Base-by-base conservation (phyloP, 768 basidiomycete genomes). In the Termitomyces heimii region DNA sequence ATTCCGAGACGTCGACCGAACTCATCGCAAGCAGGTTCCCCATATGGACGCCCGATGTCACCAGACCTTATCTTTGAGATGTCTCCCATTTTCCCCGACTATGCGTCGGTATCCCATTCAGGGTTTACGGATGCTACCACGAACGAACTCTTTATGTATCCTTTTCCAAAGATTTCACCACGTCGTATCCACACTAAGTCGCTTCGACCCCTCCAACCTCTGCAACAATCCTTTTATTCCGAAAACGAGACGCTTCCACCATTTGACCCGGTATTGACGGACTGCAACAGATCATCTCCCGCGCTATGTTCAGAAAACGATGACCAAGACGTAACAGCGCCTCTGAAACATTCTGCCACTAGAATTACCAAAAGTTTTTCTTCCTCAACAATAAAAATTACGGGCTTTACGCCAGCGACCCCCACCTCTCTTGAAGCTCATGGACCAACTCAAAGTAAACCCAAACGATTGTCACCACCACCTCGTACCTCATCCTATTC, bases 61-160 rank as follows among this genome's bases (percentile, higher is more conserved):
- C 76, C 79, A 53, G 80, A 81, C 40, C 71, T 81, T 58, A 70
- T 81, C n/a, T 80, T 81, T 61, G 78, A 79, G 48, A 81, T 81
- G 80, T 81, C 80, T 22, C 79, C 80, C 29, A 60, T 71, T 22
- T 69, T 71, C 16, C 65, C 72, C n/a, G 63, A 66, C 28, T 65
- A 66, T 51, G 59, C 68, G 29, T 56, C 64, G 22, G 12, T 52
- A 52, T 24, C 56, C 62, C 61, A 58, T 57, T 61, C 64, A 35
- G 57, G 65, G 42, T 61, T 55, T 31, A 59, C 68, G 43, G 63
- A 60, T 31, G 49, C 65, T 49, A 59, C 63, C 44, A 62, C 66
- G 24, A 53, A 60, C 45, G 74, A 75, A 55, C 73, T 68, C 32
- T 78, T 77, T 63, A 64, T 77, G 62, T 78, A 78, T 62, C 61